Percentiles rank a stretch among this genome's conserved stretches.
Conservation (phyloP, 768 basidiomycete species). For the Agaricus sinodeliciosus region DNA sequence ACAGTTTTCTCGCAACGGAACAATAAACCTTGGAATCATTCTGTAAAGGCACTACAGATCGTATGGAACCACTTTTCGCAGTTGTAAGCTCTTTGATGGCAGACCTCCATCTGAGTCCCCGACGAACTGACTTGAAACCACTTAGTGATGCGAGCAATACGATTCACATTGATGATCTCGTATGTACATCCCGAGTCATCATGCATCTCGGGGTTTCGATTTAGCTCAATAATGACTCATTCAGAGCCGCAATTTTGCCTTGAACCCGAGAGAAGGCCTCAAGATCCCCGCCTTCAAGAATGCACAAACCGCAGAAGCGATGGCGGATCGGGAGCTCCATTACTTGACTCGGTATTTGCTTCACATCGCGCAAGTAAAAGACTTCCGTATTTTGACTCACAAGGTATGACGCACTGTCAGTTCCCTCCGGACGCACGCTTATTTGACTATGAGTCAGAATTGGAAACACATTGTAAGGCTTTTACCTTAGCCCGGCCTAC, state of each 20-base stretch:
- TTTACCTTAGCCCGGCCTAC: conserved; percentile 19
- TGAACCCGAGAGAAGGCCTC: conserved; percentile 79
- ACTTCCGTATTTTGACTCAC: conserved; percentile 63
- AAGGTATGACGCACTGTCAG: conserved; percentile 38
- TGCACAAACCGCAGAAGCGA: conserved; percentile 58
- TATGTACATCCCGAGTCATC: conserved; percentile 23
- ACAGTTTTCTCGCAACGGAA: conserved; percentile 73
- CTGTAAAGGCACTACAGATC: conserved; percentile 76
- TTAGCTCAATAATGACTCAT: conserved; percentile 1
- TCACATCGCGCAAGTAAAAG: conserved; percentile 49
- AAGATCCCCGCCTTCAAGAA: conserved; percentile 80
- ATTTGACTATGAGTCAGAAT: conserved; percentile 25
- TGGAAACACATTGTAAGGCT: conserved; percentile 44
- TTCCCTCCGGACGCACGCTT: background rate
- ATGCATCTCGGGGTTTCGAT: background rate
- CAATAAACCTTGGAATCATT: conserved; percentile 70
- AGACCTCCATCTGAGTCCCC: background rate
- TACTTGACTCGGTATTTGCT: conserved; percentile 62
- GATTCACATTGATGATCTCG: conserved; percentile 84
- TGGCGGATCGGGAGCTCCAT: conserved; percentile 63
- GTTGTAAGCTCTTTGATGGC: conserved; percentile 38
- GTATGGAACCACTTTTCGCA: conserved; percentile 87
- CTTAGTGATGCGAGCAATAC: conserved; percentile 62
- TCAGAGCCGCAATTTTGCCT: conserved; percentile 78
- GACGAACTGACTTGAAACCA: background rate